A percentile compares a stretch with the other conserved stretches of the same genome.
These are phyloP conservation scores for Aspergillus hancockii DNA, from an alignment of 495 filamentous ascomycete species.

Conservation along the genomic window DNA sequence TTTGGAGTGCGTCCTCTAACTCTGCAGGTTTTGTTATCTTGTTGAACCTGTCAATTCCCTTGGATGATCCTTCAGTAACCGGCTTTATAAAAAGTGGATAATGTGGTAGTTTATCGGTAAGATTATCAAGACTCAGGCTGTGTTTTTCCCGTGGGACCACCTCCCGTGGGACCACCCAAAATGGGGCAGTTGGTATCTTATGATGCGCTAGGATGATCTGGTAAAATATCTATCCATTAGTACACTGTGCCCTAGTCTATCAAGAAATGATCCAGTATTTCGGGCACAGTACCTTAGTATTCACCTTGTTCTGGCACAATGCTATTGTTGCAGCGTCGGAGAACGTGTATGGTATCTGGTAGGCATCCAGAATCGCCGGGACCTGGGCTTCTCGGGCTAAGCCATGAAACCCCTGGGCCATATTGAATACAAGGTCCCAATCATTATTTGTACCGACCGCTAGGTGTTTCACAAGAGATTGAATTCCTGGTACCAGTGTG, in stretches of 20 bases:
- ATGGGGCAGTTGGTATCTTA: constrained; percentile 23
- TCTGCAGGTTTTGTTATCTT: constrained; percentile 21
- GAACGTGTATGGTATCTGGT: constrained; percentile 26
- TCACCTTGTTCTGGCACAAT: constrained; percentile 26
- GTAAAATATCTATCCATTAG: not conserved
- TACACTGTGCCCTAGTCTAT: not conserved
- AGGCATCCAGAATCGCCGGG: constrained; percentile 28
- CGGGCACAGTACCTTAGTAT: constrained; percentile 24
- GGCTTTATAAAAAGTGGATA: constrained; percentile 28
- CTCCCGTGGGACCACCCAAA: constrained; percentile 8
- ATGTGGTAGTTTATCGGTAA: not conserved
- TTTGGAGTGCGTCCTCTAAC: constrained; percentile 8
- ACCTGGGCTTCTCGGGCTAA: constrained; percentile 28
- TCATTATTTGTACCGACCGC: constrained; percentile 13
- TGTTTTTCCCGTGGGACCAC: too few relatives aligned
- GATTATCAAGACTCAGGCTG: not conserved
- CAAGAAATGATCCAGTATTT: not conserved
- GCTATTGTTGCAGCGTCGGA: constrained; percentile 27
- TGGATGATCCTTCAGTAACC: constrained; percentile 19
- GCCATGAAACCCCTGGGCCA: constrained; percentile 24
- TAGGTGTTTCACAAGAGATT: constrained; percentile 18
- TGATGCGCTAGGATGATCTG: constrained; percentile 23
- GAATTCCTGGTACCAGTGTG: constrained; percentile 14
- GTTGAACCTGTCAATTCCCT: constrained; percentile 18
- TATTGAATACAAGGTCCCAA: constrained; percentile 28